Conservation (phyloP, 352 stramenopile species). For the Phytopythium chamaehyphon region DNA sequence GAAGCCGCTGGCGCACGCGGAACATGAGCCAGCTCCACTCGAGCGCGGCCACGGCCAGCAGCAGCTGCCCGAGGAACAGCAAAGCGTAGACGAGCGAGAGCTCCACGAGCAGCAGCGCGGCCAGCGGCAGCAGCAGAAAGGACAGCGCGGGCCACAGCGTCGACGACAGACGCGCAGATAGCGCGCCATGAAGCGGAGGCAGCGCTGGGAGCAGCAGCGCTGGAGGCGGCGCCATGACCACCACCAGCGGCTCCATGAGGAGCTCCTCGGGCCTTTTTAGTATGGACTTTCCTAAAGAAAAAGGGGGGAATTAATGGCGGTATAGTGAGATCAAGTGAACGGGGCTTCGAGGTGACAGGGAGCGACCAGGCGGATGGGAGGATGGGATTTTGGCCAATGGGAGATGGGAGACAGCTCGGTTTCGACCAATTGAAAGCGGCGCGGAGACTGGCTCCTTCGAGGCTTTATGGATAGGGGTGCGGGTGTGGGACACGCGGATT, state of each 20-base stretch:
- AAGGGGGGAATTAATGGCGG: too few species aligned
- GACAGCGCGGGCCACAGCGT: slow-evolving; percentile 28
- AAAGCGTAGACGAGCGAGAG: slow-evolving; percentile 29
- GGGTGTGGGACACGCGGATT: too few species aligned
- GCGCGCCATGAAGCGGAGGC: slow-evolving; percentile 24
- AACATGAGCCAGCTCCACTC: slow-evolving; percentile 52
- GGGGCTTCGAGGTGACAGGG: too few species aligned
- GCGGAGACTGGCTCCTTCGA: too few species aligned
- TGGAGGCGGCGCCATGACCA: not conserved
- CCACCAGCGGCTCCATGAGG: slow-evolving; percentile 6
- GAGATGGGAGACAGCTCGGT: too few species aligned
- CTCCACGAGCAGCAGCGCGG: slow-evolving; percentile 33
- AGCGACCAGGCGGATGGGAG: too few species aligned
- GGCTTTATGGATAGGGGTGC: too few species aligned
- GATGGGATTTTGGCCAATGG: too few species aligned
- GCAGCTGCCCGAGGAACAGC: slow-evolving; percentile 32
- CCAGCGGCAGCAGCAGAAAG: slow-evolving; percentile 21
- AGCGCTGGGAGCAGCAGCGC: slow-evolving; percentile 1
- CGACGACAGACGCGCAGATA: slow-evolving; percentile 9
- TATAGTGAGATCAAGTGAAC: too few species aligned
- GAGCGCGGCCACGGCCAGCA: slow-evolving; percentile 34
- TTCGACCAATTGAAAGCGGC: too few species aligned
- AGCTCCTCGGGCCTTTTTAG: too few species aligned
- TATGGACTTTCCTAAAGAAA: too few species aligned
- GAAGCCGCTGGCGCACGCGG: slow-evolving; percentile 36